Evolutionary conservation across 177 flowering plant genomes (phyloP).

Genomic region (Tripterygium wilfordii): DNA sequence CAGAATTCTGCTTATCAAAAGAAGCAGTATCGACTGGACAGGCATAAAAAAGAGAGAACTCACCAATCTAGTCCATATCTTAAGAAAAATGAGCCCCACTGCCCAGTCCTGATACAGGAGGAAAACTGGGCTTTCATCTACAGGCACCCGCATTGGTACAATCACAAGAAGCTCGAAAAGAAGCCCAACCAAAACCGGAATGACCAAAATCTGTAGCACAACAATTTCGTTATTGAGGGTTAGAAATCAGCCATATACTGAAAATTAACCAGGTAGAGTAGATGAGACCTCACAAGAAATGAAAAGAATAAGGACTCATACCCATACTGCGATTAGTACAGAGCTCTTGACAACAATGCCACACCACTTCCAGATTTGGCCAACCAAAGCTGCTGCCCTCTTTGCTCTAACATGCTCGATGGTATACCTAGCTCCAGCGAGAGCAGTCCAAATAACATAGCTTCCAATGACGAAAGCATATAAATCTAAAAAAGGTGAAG

Average conservation of each 20-base stretch:
- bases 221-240: neutral
- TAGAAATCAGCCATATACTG: too few species aligned
- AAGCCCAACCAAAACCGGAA: constrained; percentile 89
- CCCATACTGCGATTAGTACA: constrained; percentile 87
- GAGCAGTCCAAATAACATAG: constrained; percentile 76
- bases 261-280: too few species aligned
- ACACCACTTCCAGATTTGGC: constrained; percentile 88
- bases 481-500: constrained; percentile 40
- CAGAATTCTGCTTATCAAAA: too few species aligned
- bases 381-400: constrained; percentile 56
- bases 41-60: too few species aligned
- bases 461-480: constrained; percentile 94
- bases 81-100: constrained; percentile 86
- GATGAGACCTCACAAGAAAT: neutral
- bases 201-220: constrained; percentile 66
- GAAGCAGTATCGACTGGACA: too few species aligned
- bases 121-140: constrained; percentile 98
- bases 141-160: constrained; percentile 97
- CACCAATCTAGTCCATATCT: constrained; percentile 98
- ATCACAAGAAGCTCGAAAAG: constrained; percentile 94
- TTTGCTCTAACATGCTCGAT: constrained; percentile 60
- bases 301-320: constrained; percentile 39
- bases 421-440: constrained; percentile 85
- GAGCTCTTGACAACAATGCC: constrained; percentile 76
- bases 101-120: constrained; percentile 99